These are phyloP conservation scores for Zymoseptoria crescenta DNA, from an alignment of 2,329 filamentous ascomycete species.

Conservation along the genomic window DNA sequence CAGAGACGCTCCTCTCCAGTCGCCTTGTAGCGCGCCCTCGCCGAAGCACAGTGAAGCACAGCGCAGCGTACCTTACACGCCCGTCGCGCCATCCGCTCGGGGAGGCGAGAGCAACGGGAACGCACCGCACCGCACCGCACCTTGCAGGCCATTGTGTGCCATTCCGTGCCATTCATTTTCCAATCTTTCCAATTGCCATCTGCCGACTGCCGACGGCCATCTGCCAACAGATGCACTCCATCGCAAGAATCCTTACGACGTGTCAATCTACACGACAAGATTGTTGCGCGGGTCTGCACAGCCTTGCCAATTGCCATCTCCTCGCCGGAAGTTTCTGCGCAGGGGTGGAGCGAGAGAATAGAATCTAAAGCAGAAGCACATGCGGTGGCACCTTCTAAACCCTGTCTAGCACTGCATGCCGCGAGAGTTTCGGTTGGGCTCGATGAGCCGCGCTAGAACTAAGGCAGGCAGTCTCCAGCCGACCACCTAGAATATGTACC, in stretches of 20 bases:
- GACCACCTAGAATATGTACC: not conserved
- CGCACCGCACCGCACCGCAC: too few relatives aligned
- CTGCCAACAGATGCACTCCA: not conserved
- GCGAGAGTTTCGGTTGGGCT: not conserved
- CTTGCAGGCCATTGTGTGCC: not conserved
- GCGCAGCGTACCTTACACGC: not conserved
- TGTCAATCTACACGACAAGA: not conserved
- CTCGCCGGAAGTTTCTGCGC: not conserved
- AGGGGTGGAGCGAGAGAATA: not conserved
- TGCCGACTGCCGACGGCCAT: not conserved
- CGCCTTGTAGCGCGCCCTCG: not conserved
- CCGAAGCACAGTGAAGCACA: not conserved
- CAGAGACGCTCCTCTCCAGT: not conserved
- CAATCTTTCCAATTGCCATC: not conserved
- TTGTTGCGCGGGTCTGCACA: not conserved
- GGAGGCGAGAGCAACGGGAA: not conserved
- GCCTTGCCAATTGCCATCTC: not conserved
- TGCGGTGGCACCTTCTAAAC: not conserved
- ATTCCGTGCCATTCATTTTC: not conserved
- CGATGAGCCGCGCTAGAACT: not conserved
- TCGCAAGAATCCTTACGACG: not conserved
- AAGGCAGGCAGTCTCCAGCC: not conserved
- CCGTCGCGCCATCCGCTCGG: not conserved
- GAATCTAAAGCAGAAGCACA: not conserved
- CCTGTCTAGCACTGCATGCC: not conserved